Evolutionary conservation across 306 rosid species (phyloP).

Genomic region (Ceratonia siliqua): DNA sequence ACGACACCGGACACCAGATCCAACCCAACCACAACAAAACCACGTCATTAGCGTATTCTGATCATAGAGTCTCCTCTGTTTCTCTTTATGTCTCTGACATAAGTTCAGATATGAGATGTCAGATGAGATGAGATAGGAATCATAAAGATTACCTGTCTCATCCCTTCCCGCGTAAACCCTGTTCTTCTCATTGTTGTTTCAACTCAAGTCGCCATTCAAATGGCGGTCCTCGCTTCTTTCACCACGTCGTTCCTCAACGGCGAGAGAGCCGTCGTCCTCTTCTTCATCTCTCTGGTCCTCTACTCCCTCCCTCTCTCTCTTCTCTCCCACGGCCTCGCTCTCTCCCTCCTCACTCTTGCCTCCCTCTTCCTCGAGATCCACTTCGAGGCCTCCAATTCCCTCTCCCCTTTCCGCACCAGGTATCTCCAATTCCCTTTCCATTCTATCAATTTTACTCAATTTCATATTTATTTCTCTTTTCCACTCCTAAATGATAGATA

Average conservation of each 20-base stretch:
- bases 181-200: no score
- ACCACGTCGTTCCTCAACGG: slow-evolving; percentile 53
- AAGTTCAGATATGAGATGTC: not conserved
- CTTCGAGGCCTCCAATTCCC: slow-evolving; percentile 52
- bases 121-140: not conserved
- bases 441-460: not conserved
- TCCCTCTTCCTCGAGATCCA: slow-evolving; percentile 72
- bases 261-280: slow-evolving; percentile 70
- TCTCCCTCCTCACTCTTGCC: slow-evolving; percentile 68
- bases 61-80: not conserved
- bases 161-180: slow-evolving; percentile 17
- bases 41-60: not conserved
- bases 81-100: not conserved
- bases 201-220: not conserved
- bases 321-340: slow-evolving; percentile 67
- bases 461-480: not conserved
- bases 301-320: slow-evolving; percentile 77
- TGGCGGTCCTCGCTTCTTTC: slow-evolving; percentile 40
- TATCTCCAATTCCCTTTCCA: slow-evolving; percentile 1
- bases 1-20: not conserved
- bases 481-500: not conserved
- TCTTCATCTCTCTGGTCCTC: slow-evolving; percentile 58
- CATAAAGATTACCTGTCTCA: not conserved
- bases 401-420: slow-evolving; percentile 61
- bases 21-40: not conserved